Percentiles rank a stretch among this genome's conserved stretches.
Conservation (phyloP, 176 grass and related monocot genomes). For the Raddia guianensis region DNA sequence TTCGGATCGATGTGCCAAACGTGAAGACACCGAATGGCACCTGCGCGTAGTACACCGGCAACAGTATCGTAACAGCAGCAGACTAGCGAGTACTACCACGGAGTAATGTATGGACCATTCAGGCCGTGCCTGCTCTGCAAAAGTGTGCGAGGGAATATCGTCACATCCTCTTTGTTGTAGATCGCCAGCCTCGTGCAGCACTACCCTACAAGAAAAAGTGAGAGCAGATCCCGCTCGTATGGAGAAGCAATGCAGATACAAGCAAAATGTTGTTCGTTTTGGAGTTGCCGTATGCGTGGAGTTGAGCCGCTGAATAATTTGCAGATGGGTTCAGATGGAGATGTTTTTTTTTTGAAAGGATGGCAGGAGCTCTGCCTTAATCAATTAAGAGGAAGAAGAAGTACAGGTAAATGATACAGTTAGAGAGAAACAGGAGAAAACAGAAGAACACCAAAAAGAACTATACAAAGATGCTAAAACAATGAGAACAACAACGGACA, state of each 20-base stretch:
- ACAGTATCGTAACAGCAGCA: conserved; percentile 23
- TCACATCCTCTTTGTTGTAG: conserved; percentile 2
- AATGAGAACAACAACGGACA: no score
- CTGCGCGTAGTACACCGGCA: not conserved
- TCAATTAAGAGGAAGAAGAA: no score
- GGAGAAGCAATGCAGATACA: not conserved
- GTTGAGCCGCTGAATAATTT: no score
- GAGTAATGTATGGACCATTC: conserved; percentile 17
- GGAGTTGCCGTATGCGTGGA: no score
- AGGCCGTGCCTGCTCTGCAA: conserved; percentile 20
- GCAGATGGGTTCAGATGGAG: no score
- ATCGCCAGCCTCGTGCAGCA: conserved; percentile 10
- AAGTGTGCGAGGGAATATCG: conserved; percentile 7
- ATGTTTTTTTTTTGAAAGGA: no score
- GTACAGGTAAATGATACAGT: no score
- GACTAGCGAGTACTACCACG: not conserved
- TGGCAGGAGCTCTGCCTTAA: no score
- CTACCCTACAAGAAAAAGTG: conserved; percentile 21
- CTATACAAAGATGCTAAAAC: no score
- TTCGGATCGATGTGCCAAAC: not conserved
- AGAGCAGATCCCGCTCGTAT: conserved; percentile 34
- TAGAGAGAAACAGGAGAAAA: no score
- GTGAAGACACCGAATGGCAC: conserved; percentile 17
- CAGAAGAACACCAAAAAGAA: no score
- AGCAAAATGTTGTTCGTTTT: no score